phyloP scores from a whole-genome alignment of 371 early-diverging fungal species.

The Circinella minor region DNA sequence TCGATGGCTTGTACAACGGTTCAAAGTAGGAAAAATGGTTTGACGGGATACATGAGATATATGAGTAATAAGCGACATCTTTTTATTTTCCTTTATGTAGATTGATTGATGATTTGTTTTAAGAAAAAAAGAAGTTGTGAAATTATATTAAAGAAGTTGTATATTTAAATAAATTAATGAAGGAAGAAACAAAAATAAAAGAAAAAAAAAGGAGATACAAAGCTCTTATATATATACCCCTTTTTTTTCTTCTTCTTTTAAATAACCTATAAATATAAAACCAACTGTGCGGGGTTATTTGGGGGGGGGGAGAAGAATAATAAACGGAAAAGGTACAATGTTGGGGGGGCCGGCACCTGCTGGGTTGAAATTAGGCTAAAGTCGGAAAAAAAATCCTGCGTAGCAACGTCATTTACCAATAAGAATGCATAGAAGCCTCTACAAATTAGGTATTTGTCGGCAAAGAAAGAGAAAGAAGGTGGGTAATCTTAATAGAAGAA shows the following conservation, averaged over 20 bases:
- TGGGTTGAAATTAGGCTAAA: neutral
- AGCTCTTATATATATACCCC: neutral
- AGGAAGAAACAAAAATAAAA: neutral
- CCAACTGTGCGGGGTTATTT: neutral
- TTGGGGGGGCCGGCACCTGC: neutral
- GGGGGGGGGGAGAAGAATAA: too few species aligned
- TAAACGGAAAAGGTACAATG: too few species aligned
- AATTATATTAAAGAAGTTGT: too few species aligned
- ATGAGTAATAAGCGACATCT: slow-evolving; percentile 7
- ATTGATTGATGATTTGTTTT: neutral
- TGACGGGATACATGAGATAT: slow-evolving; percentile 1
- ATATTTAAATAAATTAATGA: neutral
- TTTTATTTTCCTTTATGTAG: neutral
- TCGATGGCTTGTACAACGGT: slow-evolving; percentile 9
- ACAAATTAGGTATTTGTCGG: neutral
- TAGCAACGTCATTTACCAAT: slow-evolving; percentile 9
- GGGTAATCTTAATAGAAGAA: too few species aligned
- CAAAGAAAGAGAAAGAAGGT: neutral
- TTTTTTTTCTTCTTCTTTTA: neutral
- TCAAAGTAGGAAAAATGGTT: neutral
- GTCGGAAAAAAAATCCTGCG: slow-evolving; percentile 3
- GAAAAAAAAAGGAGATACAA: neutral
- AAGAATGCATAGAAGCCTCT: neutral
- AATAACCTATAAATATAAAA: slow-evolving; percentile 2
- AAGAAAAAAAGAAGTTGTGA: too few species aligned